Base-by-base conservation (phyloP, 768 basidiomycete genomes). In the Boletus huronensis region DNA sequence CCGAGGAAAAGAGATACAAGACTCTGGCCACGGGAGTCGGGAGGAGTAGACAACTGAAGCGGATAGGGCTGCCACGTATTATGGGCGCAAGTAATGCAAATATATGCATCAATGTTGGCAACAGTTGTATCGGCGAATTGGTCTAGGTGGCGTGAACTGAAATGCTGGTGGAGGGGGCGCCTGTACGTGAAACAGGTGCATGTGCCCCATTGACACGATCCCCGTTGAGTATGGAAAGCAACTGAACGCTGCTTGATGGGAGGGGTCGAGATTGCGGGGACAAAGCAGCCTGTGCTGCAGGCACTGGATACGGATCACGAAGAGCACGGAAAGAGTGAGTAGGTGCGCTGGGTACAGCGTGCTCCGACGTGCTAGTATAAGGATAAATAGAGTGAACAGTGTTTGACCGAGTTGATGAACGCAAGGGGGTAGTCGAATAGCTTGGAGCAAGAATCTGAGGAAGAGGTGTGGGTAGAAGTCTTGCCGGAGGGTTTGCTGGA, bases 211-310 rank as follows among this genome's bases (percentile, higher is more conserved):
- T 60, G 48, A 42, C 55, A 29, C 57, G 62, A 47, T 63, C 65
- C 45, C 65, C 65, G 39, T 73, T 73, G 25, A 74, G 65, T 50
- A 74, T 72, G 26, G 72, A 75, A 52, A 72, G 64, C 35, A 75
- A 36, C 57, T 73, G 69, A 14, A 54, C 59, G 41, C 63, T 67
- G 54, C 66, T 63, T 44, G 66, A 57, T 6, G 60, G 55, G 11
- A 57, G 55, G 23, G 66, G 34, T 19, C 61, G 64, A 51, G 55
- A 58, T 25, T 41, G 59, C 6, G 57, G 54, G 17, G 60, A 44
- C 46, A 46, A 56, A 43, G 50, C 29, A 41, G 51, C 45, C 23
- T 61, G 61, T 39, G 58, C 45, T 16, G 55, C 47, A 32, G 58
- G 49, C 6, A 49, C 52, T 25, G 42, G 53, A 43, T 61, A 41